These are phyloP conservation scores for Arthonia radiata DNA, from an alignment of 495 filamentous ascomycete genomes.

Conservation along the genomic window DNA sequence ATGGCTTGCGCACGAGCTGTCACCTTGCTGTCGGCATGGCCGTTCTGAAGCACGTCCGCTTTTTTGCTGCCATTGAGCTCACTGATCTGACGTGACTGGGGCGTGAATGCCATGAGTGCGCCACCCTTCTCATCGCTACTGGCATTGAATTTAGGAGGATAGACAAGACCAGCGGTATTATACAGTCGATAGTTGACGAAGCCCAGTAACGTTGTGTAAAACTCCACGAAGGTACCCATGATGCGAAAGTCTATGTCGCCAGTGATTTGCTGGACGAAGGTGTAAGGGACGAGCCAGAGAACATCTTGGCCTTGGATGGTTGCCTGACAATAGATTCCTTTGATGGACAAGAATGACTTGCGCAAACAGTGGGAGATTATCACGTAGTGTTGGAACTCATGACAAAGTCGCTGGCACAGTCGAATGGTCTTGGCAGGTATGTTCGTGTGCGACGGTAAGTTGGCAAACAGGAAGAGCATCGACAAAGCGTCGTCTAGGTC, in stretches of 20 bases:
- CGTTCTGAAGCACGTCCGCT: slow-evolving; percentile 18
- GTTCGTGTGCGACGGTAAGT: slow-evolving; percentile 65
- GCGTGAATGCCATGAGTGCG: slow-evolving; percentile 72
- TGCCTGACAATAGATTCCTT: slow-evolving; percentile 98
- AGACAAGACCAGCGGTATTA: slow-evolving; percentile 69
- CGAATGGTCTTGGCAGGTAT: slow-evolving; percentile 84
- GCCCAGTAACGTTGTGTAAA: slow-evolving; percentile 85
- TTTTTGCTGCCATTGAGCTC: slow-evolving; percentile 9
- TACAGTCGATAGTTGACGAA: slow-evolving; percentile 92
- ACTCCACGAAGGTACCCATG: slow-evolving; percentile 97
- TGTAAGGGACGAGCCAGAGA: slow-evolving; percentile 89
- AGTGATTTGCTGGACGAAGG: slow-evolving; percentile 80
- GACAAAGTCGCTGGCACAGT: slow-evolving; percentile 68
- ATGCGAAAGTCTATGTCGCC: slow-evolving; percentile 92
- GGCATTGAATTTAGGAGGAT: slow-evolving; percentile 81
- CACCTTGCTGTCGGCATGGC: slow-evolving; percentile 8
- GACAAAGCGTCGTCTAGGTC: slow-evolving; percentile 93
- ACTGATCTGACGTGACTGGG: slow-evolving; percentile 46
- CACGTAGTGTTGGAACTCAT: slow-evolving; percentile 93
- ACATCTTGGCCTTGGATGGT: slow-evolving; percentile 97
- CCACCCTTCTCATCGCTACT: slow-evolving; percentile 68
- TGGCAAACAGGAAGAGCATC: slow-evolving; percentile 91
- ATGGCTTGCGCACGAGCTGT: slow-evolving; percentile 11
- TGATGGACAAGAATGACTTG: slow-evolving; percentile 93
- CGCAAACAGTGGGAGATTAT: slow-evolving; percentile 72